Percentiles rank a stretch among this genome's conserved stretches.
Evolutionary conservation across 306 rosid species (phyloP).

Genomic region (Trichosanthes truncata): DNA sequence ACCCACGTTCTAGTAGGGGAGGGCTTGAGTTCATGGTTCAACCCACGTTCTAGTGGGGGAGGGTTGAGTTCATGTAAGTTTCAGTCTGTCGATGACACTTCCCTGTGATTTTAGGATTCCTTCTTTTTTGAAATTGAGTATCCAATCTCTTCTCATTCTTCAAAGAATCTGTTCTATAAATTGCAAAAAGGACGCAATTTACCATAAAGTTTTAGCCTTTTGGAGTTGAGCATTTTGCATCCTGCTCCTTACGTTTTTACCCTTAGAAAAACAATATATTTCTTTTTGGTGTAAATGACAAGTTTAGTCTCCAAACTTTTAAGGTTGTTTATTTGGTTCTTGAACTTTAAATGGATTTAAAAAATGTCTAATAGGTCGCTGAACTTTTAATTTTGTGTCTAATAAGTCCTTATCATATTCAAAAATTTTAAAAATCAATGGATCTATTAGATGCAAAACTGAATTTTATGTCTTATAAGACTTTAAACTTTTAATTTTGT

Average conservation of each 20-base stretch:
- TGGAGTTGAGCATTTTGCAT: background rate
- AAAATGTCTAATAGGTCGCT: too few species aligned
- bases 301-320: too few species aligned
- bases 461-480: too few species aligned
- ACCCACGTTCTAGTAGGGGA: conserved; percentile 1
- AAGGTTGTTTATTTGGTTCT: too few species aligned
- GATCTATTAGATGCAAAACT: too few species aligned
- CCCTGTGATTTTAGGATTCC: background rate
- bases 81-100: background rate
- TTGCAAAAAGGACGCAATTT: background rate
- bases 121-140: background rate
- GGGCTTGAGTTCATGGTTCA: too few species aligned
- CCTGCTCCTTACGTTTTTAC: background rate
- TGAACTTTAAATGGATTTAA: too few species aligned
- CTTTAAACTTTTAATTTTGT: too few species aligned
- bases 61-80: background rate
- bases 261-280: background rate
- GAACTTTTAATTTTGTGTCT: too few species aligned
- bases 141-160: background rate
- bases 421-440: too few species aligned
- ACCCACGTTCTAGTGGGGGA: conserved; percentile 1
- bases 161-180: background rate
- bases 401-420: too few species aligned
- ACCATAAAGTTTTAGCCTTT: background rate
- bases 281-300: too few species aligned